phyloP scores from a whole-genome alignment of 139 green algal genomes.

The Limnomonas spitsbergensis region DNA sequence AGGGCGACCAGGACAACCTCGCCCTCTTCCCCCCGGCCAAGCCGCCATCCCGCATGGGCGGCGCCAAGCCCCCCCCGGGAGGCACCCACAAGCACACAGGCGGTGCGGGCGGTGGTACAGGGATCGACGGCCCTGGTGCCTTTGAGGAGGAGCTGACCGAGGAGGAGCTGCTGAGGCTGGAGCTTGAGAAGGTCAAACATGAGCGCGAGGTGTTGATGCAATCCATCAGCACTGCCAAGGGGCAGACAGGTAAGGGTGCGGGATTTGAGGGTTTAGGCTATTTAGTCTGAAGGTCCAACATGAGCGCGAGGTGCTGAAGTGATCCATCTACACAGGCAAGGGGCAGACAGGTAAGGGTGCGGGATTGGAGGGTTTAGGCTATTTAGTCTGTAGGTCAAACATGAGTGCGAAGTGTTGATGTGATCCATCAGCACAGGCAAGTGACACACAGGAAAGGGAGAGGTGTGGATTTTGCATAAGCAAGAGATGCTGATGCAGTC shows the following conservation, averaged over 20 bases:
- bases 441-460: conserved; percentile 39
- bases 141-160: conserved; percentile 70
- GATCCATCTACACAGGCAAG: conserved; percentile 64
- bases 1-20: conserved; percentile 31
- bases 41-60: conserved; percentile 22
- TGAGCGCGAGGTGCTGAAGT: conserved; percentile 47
- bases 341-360: conserved; percentile 41
- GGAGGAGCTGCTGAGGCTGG: conserved; percentile 64
- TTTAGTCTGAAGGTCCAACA: not conserved
- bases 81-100: not conserved
- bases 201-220: conserved; percentile 70
- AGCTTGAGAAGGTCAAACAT: conserved; percentile 78
- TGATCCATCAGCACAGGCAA: conserved; percentile 64
- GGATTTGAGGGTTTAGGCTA: not conserved
- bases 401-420: conserved; percentile 48
- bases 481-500: conserved; percentile 59
- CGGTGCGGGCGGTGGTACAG: conserved; percentile 8
- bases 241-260: conserved; percentile 39
- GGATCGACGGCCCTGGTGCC: conserved; percentile 45
- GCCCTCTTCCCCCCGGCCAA: conserved; percentile 33
- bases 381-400: not conserved
- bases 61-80: not conserved
- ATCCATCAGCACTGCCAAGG: conserved; percentile 63
- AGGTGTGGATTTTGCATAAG: not conserved
- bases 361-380: not conserved